Evolutionary conservation across 2,329 filamentous ascomycete species (phyloP).

Genomic region (Diaporthe velutina): DNA sequence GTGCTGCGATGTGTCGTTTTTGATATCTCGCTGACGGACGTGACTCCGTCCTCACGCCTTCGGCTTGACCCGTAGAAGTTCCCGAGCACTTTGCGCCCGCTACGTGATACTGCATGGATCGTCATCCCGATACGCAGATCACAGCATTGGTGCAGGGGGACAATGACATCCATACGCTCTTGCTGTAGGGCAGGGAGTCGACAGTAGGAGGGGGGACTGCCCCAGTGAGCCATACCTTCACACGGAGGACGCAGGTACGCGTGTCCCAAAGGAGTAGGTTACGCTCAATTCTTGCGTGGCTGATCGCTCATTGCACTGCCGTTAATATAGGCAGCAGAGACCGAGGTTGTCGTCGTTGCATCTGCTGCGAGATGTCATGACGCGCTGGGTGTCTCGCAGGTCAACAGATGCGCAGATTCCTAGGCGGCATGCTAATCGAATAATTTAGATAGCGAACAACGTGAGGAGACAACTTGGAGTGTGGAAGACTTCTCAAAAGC

Average conservation of each 20-base stretch:
- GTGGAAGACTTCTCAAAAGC: too few relatives aligned
- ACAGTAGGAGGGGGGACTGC: neutral
- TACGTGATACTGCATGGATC: neutral
- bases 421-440: neutral
- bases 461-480: too few relatives aligned
- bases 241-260: neutral
- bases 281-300: neutral
- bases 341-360: neutral
- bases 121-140: neutral
- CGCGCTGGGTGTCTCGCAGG: too few relatives aligned
- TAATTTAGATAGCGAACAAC: neutral
- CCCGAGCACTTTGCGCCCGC: neutral
- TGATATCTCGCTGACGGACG: neutral
- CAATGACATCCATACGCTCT: neutral
- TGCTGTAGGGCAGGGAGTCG: neutral
- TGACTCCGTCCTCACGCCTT: neutral
- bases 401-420: neutral
- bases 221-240: neutral
- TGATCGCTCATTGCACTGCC: neutral
- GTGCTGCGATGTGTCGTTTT: neutral
- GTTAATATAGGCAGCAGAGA: too few relatives aligned
- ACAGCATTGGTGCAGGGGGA: neutral
- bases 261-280: neutral
- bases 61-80: neutral
- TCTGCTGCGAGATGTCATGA: neutral